Conservation (phyloP, 805 yeast species). For the Candida incommunis region DNA sequence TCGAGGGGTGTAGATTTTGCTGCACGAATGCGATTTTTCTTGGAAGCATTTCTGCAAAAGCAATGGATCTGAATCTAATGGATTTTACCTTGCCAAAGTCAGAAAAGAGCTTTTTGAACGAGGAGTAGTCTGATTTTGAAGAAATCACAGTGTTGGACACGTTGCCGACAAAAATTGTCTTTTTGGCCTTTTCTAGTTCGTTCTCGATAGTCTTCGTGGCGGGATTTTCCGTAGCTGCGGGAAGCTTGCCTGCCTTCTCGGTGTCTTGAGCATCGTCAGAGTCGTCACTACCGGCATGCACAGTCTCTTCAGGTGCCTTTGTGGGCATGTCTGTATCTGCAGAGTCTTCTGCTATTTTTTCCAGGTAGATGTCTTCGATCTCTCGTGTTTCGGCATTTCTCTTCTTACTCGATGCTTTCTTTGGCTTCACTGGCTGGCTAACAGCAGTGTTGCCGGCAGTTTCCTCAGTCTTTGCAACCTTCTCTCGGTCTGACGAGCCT, state of each 20-base stretch:
- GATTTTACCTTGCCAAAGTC: constrained; percentile 45
- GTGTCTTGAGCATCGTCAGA: constrained; percentile 13
- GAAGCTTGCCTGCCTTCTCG: constrained; percentile 11
- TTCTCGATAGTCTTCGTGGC: constrained; percentile 40
- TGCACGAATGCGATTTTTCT: constrained; percentile 82
- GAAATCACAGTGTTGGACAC: constrained; percentile 52
- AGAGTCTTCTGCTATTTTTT: constrained; percentile 32
- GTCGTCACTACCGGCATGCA: constrained; percentile 3
- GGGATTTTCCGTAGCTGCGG: constrained; percentile 10
- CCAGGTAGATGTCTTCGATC: constrained; percentile 40
- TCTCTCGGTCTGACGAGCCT: neutral
- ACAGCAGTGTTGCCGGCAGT: constrained; percentile 7
- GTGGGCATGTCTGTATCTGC: constrained; percentile 14
- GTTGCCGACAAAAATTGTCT: constrained; percentile 82
- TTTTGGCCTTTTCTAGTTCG: constrained; percentile 72
- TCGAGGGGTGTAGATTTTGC: constrained; percentile 58
- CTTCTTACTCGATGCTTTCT: constrained; percentile 7
- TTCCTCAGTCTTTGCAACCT: neutral
- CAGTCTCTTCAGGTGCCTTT: constrained; percentile 4
- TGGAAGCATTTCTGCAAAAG: constrained; percentile 77
- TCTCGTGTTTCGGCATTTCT: constrained; percentile 30
- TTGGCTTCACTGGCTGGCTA: no score
- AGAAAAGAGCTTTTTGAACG: constrained; percentile 49
- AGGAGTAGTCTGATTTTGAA: constrained; percentile 43
- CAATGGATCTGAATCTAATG: constrained; percentile 81